Evolutionary conservation across 768 basidiomycete species (phyloP).

Genomic region (Psilocybe sp.): DNA sequence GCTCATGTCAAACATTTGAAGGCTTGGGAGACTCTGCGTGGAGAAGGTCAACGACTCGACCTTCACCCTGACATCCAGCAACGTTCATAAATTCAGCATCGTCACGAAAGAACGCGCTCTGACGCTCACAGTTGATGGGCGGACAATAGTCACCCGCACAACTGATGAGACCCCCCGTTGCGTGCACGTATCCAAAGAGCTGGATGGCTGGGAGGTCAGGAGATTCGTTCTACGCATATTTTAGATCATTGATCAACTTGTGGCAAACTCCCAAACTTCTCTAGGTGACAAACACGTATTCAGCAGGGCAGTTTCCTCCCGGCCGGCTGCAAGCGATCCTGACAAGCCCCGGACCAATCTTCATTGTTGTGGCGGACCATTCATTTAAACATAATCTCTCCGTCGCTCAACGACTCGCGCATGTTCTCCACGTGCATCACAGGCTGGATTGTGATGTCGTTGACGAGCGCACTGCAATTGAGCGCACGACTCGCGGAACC

Average conservation of each 20-base stretch:
- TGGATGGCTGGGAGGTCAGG: too few species aligned
- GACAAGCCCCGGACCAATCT: conserved; percentile 47
- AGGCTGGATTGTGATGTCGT: conserved; percentile 66
- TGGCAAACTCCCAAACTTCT: not conserved
- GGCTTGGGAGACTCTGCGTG: conserved; percentile 38
- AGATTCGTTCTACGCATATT: too few species aligned
- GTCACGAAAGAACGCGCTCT: conserved; percentile 3
- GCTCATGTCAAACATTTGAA: conserved; percentile 13
- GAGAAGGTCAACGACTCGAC: not conserved
- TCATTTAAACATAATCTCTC: conserved; percentile 35
- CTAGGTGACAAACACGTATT: conserved; percentile 2
- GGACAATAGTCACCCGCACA: too few species aligned
- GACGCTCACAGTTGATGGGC: too few species aligned
- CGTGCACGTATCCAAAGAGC: too few species aligned
- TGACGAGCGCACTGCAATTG: conserved; percentile 34
- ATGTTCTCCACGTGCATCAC: conserved; percentile 67
- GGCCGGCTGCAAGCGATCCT: conserved; percentile 71
- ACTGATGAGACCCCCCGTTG: too few species aligned
- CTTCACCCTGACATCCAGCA: conserved; percentile 14
- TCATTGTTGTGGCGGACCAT: conserved; percentile 47
- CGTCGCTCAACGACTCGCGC: conserved; percentile 63
- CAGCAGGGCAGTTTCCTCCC: conserved; percentile 23
- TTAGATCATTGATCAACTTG: not conserved
- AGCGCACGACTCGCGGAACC: conserved; percentile 13
- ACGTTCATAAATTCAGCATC: conserved; percentile 16